Conservation (phyloP, 129 eudicot genomes). For the Flaveria ramosissima region DNA sequence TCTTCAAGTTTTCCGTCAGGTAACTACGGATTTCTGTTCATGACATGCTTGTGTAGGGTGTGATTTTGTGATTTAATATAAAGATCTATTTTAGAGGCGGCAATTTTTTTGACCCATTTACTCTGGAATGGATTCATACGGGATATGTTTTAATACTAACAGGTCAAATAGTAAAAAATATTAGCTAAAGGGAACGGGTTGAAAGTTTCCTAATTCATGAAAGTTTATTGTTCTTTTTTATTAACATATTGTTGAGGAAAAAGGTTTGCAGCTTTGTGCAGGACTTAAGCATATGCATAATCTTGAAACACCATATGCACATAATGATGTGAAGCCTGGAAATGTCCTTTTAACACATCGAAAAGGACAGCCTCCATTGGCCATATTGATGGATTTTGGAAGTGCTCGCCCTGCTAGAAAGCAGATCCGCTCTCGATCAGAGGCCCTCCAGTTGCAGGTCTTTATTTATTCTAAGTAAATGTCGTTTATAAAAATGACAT, state of each 20-base stretch:
- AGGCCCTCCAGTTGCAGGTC: conserved; percentile 93
- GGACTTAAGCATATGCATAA: conserved; percentile 95
- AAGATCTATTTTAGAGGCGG: not conserved
- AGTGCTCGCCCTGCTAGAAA: conserved; percentile 93
- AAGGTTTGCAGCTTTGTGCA: conserved; percentile 77
- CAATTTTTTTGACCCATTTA: not conserved
- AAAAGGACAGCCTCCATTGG: conserved; percentile 89
- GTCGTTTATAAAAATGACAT: not conserved
- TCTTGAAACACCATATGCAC: conserved; percentile 90
- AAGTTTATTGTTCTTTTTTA: not conserved
- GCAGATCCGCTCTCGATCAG: conserved; percentile 89
- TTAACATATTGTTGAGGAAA: not conserved
- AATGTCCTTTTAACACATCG: conserved; percentile 76
- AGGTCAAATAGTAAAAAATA: not conserved
- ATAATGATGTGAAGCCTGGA: conserved; percentile 95
- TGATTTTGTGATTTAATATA: conserved; percentile 1
- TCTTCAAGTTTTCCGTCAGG: conserved; percentile 92
- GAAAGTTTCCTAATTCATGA: not conserved
- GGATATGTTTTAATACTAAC: not conserved
- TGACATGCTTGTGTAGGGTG: not conserved
- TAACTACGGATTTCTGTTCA: conserved; percentile 3
- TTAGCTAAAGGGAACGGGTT: not conserved
- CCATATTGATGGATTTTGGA: conserved; percentile 94
- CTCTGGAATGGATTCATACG: not conserved
- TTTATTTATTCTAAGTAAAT: not conserved